Evolutionary conservation across 2,329 filamentous ascomycete species (phyloP), one percentile per base, ranked within the genome.

Genomic region (Verticillium nonalfalfae): DNA sequence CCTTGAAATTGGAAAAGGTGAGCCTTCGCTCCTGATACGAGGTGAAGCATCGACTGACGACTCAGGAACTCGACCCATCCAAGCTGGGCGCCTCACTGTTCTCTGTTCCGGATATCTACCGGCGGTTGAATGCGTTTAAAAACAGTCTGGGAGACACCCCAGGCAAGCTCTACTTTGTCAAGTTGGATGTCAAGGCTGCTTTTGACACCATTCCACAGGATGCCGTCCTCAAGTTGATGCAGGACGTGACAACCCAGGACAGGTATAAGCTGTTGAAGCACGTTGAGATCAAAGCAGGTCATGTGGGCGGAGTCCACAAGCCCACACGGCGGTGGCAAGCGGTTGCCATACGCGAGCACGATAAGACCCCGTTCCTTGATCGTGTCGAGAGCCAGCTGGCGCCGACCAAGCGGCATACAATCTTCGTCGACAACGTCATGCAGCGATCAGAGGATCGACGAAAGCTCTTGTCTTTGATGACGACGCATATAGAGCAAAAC

Each of bases 151-250:
- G 75, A 0, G 62, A 73, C 1, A 64, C 66, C 0, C 68, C 74
- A 0, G 68, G 71, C 9, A 79, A 74, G 4, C 75, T 97, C 1
- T 98, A 90, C 74, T 96, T 98, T 74, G 93, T 88, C 63, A 99
- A 99, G 72, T 80, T 96, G 13, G 95, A 99, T 70, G 93, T 99
- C 21, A 85, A 91, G 71, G 87, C 91, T 2, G 96, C 94, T 68
- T 99, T 97, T 72, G 95, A 99, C 73, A 97, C 90, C 0, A 97
- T 99, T 55, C 95, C 95, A 0, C 95, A 98, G 72, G 75, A 83
- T 33, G 85, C 86, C 1, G 79, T 98, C 18, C 70, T 97, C 38
- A 72, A 79, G 31, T 78, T 98, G 33, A 83, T 96, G 65, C 73
- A 65, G 62, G 87, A 70, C 59, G 85, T 83, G 65, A 85, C 74